A percentile compares a stretch with the other conserved stretches of the same genome.
phyloP scores from a whole-genome alignment of 176 grass and related monocot genomes.

The Juncus inflexus region DNA sequence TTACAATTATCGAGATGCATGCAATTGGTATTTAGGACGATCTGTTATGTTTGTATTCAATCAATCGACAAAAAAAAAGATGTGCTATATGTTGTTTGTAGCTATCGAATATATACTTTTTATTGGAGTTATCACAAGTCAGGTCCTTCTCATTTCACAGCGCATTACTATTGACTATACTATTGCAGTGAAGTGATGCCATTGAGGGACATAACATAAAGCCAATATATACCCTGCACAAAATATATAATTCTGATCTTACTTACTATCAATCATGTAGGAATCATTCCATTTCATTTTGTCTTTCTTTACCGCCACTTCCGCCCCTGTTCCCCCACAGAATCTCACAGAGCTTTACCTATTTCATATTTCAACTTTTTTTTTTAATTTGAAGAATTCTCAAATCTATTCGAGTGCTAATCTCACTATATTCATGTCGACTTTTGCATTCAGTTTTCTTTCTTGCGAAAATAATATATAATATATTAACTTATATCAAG shows the following conservation, averaged over 20 bases:
- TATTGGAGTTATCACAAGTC: neutral
- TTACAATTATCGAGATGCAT: constrained; percentile 13
- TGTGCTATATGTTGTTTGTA: no score
- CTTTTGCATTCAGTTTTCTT: neutral
- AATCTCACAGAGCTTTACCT: neutral
- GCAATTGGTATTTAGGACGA: constrained; percentile 20
- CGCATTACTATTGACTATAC: no score
- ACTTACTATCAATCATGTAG: constrained; percentile 8
- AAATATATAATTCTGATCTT: no score
- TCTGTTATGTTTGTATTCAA: no score
- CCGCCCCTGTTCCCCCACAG: neutral
- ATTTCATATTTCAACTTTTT: constrained; percentile 12
- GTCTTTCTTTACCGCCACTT: neutral
- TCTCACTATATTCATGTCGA: neutral
- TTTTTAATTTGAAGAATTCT: no score
- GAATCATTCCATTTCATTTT: constrained; percentile 22
- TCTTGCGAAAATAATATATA: neutral
- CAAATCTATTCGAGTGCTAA: no score
- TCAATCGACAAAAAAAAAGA: no score
- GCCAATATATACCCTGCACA: no score
- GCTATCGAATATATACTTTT: no score
- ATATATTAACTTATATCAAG: neutral
- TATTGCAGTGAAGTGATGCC: no score
- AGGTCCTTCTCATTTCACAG: neutral
- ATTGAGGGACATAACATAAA: no score